A percentile compares a stretch with the other conserved stretches of the same genome.
Conservation (phyloP, 164 flowering plant genomes). For the Houttuynia cordata region DNA sequence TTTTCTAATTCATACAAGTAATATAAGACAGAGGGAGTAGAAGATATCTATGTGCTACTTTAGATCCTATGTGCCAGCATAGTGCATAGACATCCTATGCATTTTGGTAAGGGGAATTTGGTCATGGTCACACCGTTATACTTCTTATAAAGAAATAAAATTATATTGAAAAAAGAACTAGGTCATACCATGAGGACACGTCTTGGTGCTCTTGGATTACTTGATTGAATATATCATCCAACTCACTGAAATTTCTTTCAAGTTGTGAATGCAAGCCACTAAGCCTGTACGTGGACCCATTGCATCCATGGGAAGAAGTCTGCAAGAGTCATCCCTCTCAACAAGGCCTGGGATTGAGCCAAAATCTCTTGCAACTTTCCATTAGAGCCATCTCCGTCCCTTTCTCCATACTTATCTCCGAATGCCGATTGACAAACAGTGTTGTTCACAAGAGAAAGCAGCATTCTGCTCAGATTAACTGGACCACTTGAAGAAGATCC, state of each 20-base stretch:
- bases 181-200: not conserved
- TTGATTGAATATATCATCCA: not conserved
- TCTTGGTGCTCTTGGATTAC: not conserved
- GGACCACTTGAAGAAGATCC: not conserved
- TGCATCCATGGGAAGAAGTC: constrained; percentile 9
- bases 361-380: not conserved
- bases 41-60: too few relatives aligned
- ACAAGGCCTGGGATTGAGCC: constrained; percentile 2
- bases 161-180: too few relatives aligned
- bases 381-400: not conserved
- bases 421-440: constrained; percentile 12
- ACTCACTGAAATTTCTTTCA: constrained; percentile 1
- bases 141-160: too few relatives aligned
- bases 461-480: constrained; percentile 9
- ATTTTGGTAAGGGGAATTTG: too few relatives aligned
- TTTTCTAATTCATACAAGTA: too few relatives aligned
- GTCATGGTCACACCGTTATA: too few relatives aligned
- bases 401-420: constrained; percentile 8
- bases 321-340: constrained; percentile 1
- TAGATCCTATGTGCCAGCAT: too few relatives aligned
- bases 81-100: too few relatives aligned
- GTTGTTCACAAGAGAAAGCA: constrained; percentile 7
- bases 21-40: too few relatives aligned
- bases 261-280: constrained; percentile 5
- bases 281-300: constrained; percentile 10